Evolutionary conservation across 176 grass and related monocot species (phyloP), one percentile per base, ranked within the genome.

Genomic region (Olyra latifolia): DNA sequence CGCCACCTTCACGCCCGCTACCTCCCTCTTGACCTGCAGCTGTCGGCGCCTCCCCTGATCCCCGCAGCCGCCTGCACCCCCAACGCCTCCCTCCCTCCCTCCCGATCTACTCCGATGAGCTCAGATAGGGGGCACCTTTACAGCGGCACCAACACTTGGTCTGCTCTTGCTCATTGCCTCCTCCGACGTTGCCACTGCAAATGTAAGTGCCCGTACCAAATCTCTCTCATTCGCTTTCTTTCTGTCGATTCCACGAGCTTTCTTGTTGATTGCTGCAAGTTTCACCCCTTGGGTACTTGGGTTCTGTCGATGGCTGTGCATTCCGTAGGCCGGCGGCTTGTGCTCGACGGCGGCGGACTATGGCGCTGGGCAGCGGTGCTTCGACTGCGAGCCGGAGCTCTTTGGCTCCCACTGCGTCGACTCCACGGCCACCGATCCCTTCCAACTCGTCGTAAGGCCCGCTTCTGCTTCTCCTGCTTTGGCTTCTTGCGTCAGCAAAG

Each of bases 361-460:
- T 82, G 83, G 62, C 63, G 56, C 77, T 13, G 95, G 95, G 50
- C 83, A 94, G 90, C 94, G 91, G 85, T 98, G 95, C 92, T 98
- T 93, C 88, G 70, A 94, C 46, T 98, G 95, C 83, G 6, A 53
- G 52, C 75, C 80, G 24, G 69, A 88, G 78, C 20, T 98, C 73
- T 72, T 59, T 25, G 90, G 86, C 78, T 84, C 88, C 17, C 89
- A 75, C 71, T 98, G 95, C 73, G 86, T 98, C 38, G 92, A 92
- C 76, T 88, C 86, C 53, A 72, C 69, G 4, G 80, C 77, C 72
- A 85, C 90, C 45, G 69, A 94, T 46, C 47, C 80, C 57, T 98
- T 98, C 85, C 80, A 85, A 73, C 49, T 91, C 20, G 44, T 94
- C 28, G 95, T 98, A 87, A 88, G 86, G 75, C 60, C 64, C 17